Percentiles rank a stretch among this genome's conserved stretches.
Conservation (phyloP, 306 rosid species). For the Cicer yamashitae region DNA sequence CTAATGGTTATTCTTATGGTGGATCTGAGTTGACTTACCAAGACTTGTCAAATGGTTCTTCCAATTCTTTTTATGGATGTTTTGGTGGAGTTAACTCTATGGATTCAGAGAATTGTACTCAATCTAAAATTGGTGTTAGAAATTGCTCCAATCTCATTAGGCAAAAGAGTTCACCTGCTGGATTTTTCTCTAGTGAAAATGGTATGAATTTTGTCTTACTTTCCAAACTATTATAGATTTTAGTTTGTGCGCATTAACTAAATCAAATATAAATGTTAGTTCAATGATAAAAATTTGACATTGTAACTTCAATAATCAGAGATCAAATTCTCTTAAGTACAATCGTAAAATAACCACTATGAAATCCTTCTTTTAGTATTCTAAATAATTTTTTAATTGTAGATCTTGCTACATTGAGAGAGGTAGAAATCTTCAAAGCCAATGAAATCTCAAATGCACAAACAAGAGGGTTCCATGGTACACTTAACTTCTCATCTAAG, state of each 20-base stretch:
- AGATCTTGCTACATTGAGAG: conserved; percentile 61
- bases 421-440: conserved; percentile 47
- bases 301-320: no score
- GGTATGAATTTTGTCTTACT: conserved; percentile 52
- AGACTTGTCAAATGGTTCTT: conserved; percentile 43
- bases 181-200: conserved; percentile 61
- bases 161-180: conserved; percentile 78
- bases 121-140: conserved; percentile 51
- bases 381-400: conserved; percentile 19
- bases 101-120: conserved; percentile 43
- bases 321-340: no score
- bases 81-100: conserved; percentile 47
- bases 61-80: conserved; percentile 53
- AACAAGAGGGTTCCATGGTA: conserved; percentile 11
- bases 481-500: conserved; percentile 55
- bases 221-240: background rate
- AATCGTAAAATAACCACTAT: no score
- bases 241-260: background rate
- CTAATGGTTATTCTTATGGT: conserved; percentile 48
- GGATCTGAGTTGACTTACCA: conserved; percentile 57
- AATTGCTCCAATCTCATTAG: conserved; percentile 61
- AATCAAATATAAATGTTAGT: background rate
- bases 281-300: no score
- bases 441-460: conserved; percentile 47
- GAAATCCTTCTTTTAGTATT: background rate